These are phyloP conservation scores for Daldinia loculata DNA, from an alignment of 495 filamentous ascomycete species.

Conservation along the genomic window DNA sequence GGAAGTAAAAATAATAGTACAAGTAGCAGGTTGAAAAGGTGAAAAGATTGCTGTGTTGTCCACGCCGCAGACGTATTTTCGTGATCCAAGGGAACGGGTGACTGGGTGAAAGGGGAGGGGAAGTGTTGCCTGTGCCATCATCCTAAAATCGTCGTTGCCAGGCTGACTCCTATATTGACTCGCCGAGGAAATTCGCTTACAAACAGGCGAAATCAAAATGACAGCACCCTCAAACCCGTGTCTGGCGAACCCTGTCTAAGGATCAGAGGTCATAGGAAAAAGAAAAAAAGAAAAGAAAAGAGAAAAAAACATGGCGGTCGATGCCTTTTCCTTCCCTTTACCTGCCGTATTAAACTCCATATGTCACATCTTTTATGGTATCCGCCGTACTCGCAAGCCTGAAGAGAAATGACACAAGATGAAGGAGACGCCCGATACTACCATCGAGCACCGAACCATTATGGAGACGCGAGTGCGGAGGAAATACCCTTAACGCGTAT, in stretches of 20 bases:
- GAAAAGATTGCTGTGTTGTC: constrained; percentile 43
- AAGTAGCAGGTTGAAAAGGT: constrained; percentile 43
- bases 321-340: constrained; percentile 50
- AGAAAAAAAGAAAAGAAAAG: constrained; percentile 23
- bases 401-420: constrained; percentile 40
- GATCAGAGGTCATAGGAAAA: constrained; percentile 34
- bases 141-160: constrained; percentile 36
- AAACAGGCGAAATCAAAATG: constrained; percentile 36
- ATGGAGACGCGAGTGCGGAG: constrained; percentile 15
- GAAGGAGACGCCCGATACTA: constrained; percentile 27
- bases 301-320: constrained; percentile 38
- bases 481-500: constrained; percentile 22
- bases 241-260: constrained; percentile 39
- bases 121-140: constrained; percentile 36
- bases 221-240: constrained; percentile 38
- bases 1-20: constrained; percentile 51
- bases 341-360: constrained; percentile 50
- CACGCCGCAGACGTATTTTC: constrained; percentile 42
- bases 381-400: constrained; percentile 43
- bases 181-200: constrained; percentile 18
- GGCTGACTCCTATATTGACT: constrained; percentile 20
- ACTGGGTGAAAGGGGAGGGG: constrained; percentile 30
- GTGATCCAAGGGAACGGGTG: constrained; percentile 37
- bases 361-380: constrained; percentile 43
- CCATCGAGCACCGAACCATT: constrained; percentile 26